Base-by-base conservation (phyloP, 225 moss, liverwort and hornwort species). In the Marchantia polymorpha region DNA sequence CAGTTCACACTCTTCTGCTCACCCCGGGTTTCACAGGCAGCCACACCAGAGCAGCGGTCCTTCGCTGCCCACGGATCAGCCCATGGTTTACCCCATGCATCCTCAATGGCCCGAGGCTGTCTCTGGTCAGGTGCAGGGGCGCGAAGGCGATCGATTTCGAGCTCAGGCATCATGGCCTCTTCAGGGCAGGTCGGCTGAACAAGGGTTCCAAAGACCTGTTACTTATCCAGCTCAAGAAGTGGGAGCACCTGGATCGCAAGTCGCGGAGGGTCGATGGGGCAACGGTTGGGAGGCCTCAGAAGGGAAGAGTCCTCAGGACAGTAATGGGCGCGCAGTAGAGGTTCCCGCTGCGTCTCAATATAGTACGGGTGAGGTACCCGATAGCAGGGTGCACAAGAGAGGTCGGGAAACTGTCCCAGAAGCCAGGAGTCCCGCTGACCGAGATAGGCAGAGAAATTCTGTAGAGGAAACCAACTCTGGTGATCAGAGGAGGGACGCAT, bases 31-130 rank as follows among this genome's bases (percentile, higher is more conserved):
- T 73, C 46, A 56, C 61, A 73, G 80, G 67, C 26, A 64, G 8
- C 7, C 78, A 25, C 74, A 75, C 30, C 83, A 78, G 29, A 83
- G 60, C 71, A 61, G 48, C 48, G 51, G 54, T 55, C 81, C 82
- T 23, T 11, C 56, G 10, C 16, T 79, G 9, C 78, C 83, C 53
- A 10, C 79, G 3, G 27, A 49, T 77, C 87, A 81, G 8, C 63
- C 78, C 8, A 60, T 75, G 61, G 30, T 82, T 1, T 82, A 80
- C 75, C 56, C 25, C 25, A 64, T 59, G 77, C 82, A 69, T 46
- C 12, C 87, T 77, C 87, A 84, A 12, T 84, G 87, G 84, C 54
- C 73, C 8, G 82, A 77, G 52, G 39, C 54, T 29, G 60, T 63
- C 53, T 61, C 46, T 48, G 17, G 68, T 68, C 78, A 79, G 60